Conservation (phyloP, 1,284 basidiomycete species). For the Puccinia sorghi region DNA sequence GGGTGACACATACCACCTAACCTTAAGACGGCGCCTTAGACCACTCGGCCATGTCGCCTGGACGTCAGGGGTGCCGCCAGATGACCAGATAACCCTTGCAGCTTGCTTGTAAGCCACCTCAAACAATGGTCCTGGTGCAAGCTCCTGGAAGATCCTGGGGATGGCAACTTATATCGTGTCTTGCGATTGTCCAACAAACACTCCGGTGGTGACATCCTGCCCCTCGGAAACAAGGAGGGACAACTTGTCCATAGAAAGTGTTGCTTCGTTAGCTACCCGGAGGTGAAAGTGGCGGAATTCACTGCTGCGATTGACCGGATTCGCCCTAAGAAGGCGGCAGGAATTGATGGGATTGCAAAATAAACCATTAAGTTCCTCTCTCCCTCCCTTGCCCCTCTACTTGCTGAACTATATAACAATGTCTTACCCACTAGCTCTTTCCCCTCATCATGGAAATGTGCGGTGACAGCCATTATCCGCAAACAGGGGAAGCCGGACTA, state of each 20-base stretch:
- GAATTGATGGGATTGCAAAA: too few species aligned
- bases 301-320: not conserved
- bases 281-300: not conserved
- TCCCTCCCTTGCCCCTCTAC: not conserved
- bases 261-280: not conserved
- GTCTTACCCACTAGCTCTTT: not conserved
- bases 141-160: too few species aligned
- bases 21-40: slow-evolving; percentile 44
- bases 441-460: not conserved
- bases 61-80: too few species aligned
- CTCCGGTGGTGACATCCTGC: too few species aligned
- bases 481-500: not conserved
- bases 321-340: not conserved
- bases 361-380: too few species aligned
- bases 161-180: too few species aligned
- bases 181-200: too few species aligned
- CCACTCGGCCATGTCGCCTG: slow-evolving; percentile 30
- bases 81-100: too few species aligned
- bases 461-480: too few species aligned
- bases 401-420: not conserved
- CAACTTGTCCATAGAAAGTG: not conserved
- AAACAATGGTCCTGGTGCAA: too few species aligned
- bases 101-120: too few species aligned
- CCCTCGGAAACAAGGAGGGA: too few species aligned
- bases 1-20: not conserved